Evolutionary conservation across 2,329 filamentous ascomycete species (phyloP), one percentile per base, ranked within the genome.

Genomic region (Juglanconis oblonga): DNA sequence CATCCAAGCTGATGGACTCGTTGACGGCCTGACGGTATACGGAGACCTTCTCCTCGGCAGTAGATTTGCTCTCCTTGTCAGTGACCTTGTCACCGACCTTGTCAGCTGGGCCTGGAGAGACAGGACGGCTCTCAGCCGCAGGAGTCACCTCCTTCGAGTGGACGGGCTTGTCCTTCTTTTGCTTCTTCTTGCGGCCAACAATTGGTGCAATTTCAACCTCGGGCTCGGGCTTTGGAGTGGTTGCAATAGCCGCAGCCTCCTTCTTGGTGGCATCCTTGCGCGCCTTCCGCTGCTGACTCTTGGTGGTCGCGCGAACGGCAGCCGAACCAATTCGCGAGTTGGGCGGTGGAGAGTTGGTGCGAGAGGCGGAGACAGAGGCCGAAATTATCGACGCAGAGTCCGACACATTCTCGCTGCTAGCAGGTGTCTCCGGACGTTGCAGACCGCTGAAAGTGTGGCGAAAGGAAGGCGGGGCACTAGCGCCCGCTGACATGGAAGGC

Each of bases 101-200:
- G 8, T 60, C 61, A 11, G 32, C 42, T 13, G 51, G 58, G 4
- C 45, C 47, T 8, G 61, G 61, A 9, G 61, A 63, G 4, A 40
- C 45, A 13, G 61, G 47, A 3, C 61, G 61, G 29, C 58, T 63
- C 55, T 58, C 61, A n/a, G 45, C 14, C n/a, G 48, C 44, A 31
- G 50, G 49, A n/a, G 58, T 17, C 5, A 32, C 35, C 10, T 67
- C 63, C 31, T 70, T 70, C 32, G 52, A 47, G 1, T 63, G 24
- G 7, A 35, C 63, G n/a, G 73, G 72, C 67, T 85, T 87, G 67
- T 89, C 86, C 74, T 92, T 94, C 79, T 90, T 92, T 71, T 90
- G 85, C 76, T 94, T 95, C 79, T 92, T 94, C 79, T 92, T 92
- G 55, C 91, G 85, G 38, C 89, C 89, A 52, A 92, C 72, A 45